These are phyloP conservation scores for Magnaporthales sp. DNA, from an alignment of 2,329 filamentous ascomycete species.

Conservation along the genomic window DNA sequence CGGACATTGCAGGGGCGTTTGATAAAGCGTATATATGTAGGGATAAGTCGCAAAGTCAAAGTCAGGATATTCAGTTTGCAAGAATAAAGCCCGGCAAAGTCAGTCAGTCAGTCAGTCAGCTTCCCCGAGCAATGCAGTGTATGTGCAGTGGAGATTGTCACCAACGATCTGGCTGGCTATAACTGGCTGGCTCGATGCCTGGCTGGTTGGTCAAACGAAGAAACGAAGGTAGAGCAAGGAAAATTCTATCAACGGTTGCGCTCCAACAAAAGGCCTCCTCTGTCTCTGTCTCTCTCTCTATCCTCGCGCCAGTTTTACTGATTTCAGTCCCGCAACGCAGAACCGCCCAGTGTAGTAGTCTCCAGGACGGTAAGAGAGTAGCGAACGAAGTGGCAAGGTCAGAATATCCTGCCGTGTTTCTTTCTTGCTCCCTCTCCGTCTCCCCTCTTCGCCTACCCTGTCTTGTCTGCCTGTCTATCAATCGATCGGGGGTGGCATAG, in stretches of 20 bases:
- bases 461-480: not conserved
- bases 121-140: not conserved
- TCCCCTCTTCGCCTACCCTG: not conserved
- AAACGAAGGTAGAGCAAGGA: not conserved
- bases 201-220: not conserved
- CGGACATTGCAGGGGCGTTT: constrained; percentile 28
- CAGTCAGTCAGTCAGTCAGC: not conserved
- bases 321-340: not conserved
- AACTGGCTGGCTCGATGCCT: not conserved
- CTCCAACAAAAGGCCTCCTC: not conserved
- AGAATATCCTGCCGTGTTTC: not conserved
- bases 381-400: not conserved
- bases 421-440: not conserved
- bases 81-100: not conserved
- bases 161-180: not conserved
- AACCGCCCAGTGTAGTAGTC: not conserved
- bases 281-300: not conserved
- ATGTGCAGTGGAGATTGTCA: not conserved
- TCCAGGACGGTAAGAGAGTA: not conserved
- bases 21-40: not conserved
- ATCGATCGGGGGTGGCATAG: not conserved
- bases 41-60: not conserved
- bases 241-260: not conserved
- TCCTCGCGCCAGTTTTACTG: not conserved
- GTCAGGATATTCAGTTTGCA: not conserved